Percentiles rank a stretch among this genome's conserved stretches.
These are phyloP conservation scores for Ambrosiella cleistominuta DNA, from an alignment of 2,329 filamentous ascomycete species.

Conservation along the genomic window DNA sequence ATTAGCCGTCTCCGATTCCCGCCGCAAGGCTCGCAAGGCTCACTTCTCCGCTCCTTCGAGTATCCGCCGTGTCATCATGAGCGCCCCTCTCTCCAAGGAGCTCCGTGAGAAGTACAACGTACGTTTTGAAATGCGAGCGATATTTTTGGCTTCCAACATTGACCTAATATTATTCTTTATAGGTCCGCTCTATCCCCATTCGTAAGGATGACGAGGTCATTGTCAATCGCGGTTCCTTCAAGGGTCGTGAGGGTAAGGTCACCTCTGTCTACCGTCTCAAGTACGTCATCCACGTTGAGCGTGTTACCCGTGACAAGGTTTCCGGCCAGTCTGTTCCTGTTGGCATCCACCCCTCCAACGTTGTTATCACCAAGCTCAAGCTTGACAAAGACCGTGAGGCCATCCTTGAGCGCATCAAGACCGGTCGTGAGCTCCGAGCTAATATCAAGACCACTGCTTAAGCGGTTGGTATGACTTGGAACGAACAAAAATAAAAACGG, in stretches of 20 bases:
- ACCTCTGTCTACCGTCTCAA: constrained; percentile 96
- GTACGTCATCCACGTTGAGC: constrained; percentile 94
- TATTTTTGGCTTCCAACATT: neutral
- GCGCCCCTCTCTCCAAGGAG: constrained; percentile 88
- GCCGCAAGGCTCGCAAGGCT: constrained; percentile 97
- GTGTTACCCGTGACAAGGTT: constrained; percentile 90
- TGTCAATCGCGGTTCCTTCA: constrained; percentile 84
- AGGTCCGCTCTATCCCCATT: constrained; percentile 92
- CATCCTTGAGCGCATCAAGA: constrained; percentile 72
- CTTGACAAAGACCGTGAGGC: constrained; percentile 86
- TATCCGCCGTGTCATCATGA: constrained; percentile 92
- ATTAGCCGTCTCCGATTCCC: constrained; percentile 53
- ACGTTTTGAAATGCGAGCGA: constrained; percentile 24
- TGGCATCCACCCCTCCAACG: constrained; percentile 89
- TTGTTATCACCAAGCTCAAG: constrained; percentile 98
- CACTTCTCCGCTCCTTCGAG: constrained; percentile 93
- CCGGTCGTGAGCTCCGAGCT: constrained; percentile 56
- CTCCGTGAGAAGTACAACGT: constrained; percentile 98
- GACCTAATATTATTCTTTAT: constrained; percentile 11
- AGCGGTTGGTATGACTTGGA: neutral
- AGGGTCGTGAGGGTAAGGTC: constrained; percentile 97
- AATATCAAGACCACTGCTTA: constrained; percentile 46
- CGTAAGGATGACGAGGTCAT: constrained; percentile 94
- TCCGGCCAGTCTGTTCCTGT: constrained; percentile 91
- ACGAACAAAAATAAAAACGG: constrained; percentile 4